phyloP scores from a whole-genome alignment of 2,329 filamentous ascomycete genomes.

The Aspergillus puulaauensis region DNA sequence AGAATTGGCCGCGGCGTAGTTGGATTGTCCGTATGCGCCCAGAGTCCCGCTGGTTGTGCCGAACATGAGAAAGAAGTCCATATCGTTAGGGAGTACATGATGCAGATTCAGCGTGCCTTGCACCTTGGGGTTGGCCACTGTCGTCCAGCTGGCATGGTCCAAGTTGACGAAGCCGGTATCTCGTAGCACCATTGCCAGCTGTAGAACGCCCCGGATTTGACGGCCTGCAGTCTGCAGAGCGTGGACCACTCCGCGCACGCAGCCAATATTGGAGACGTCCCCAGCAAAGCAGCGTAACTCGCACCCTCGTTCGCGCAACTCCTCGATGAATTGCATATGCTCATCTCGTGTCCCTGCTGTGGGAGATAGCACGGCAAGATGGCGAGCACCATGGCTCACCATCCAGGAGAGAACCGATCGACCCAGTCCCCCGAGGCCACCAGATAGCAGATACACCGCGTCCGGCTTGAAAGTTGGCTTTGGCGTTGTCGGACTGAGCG shows the following conservation, averaged over 20 bases:
- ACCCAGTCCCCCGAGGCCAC: constrained; percentile 19
- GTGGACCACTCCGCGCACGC: not conserved
- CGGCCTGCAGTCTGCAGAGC: not conserved
- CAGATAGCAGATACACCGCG: constrained; percentile 16
- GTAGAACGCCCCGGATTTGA: constrained; percentile 18
- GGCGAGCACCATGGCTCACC: constrained; percentile 15
- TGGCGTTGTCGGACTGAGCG: too few species aligned
- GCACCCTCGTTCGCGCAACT: constrained; percentile 4
- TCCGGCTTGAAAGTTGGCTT: constrained; percentile 21
- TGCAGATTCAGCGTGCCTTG: constrained; percentile 31
- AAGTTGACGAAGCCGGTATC: constrained; percentile 16
- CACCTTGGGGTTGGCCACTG: constrained; percentile 33
- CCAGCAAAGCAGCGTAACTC: not conserved
- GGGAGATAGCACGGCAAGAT: constrained; percentile 14
- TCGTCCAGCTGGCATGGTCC: constrained; percentile 30
- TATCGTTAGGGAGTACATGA: constrained; percentile 10
- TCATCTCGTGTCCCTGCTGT: not conserved
- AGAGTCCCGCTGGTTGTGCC: constrained; percentile 35
- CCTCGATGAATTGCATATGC: constrained; percentile 3
- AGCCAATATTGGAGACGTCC: not conserved
- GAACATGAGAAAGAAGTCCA: constrained; percentile 47
- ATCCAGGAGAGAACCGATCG: constrained; percentile 15
- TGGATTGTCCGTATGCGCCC: constrained; percentile 30
- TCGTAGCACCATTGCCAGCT: constrained; percentile 20
- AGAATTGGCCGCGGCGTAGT: constrained; percentile 39